Conservation (phyloP, 306 rosid species). For the Astragalus membranaceus region DNA sequence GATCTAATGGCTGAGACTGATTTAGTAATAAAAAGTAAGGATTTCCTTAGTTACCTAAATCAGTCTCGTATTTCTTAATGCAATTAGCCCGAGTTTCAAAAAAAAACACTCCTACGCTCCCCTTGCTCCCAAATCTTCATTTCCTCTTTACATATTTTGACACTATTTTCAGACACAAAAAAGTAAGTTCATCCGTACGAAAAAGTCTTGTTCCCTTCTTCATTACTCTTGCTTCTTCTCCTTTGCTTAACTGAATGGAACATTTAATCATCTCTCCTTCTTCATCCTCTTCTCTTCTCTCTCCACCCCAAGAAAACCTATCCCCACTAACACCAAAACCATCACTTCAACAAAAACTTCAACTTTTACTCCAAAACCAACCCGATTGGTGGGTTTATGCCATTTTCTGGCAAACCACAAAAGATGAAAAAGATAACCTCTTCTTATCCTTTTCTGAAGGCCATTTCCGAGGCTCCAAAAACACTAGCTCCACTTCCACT, state of each 20-base stretch:
- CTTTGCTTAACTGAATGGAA: constrained; percentile 49
- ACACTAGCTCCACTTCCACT: not conserved
- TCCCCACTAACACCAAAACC: not conserved
- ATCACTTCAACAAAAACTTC: constrained; percentile 56
- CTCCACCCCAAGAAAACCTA: constrained; percentile 31
- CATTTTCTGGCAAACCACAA: constrained; percentile 63
- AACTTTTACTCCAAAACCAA: constrained; percentile 38
- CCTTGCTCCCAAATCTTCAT: not conserved
- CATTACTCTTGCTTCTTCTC: not conserved
- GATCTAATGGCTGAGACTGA: too few species aligned
- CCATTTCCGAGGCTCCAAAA: constrained; percentile 50
- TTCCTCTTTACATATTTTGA: not conserved
- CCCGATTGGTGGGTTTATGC: too few species aligned
- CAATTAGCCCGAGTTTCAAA: too few species aligned
- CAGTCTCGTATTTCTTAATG: too few species aligned
- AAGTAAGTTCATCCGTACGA: constrained; percentile 10
- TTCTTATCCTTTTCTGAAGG: constrained; percentile 65
- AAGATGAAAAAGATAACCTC: constrained; percentile 39
- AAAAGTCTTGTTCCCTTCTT: too few species aligned
- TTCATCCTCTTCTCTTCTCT: constrained; percentile 57
- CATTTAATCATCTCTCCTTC: constrained; percentile 52
- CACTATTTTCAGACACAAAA: too few species aligned
- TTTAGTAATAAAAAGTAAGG: too few species aligned
- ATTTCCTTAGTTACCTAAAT: too few species aligned
- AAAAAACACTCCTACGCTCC: too few species aligned